phyloP scores from a whole-genome alignment of 306 rosid species.

The Biancaea sappan region DNA sequence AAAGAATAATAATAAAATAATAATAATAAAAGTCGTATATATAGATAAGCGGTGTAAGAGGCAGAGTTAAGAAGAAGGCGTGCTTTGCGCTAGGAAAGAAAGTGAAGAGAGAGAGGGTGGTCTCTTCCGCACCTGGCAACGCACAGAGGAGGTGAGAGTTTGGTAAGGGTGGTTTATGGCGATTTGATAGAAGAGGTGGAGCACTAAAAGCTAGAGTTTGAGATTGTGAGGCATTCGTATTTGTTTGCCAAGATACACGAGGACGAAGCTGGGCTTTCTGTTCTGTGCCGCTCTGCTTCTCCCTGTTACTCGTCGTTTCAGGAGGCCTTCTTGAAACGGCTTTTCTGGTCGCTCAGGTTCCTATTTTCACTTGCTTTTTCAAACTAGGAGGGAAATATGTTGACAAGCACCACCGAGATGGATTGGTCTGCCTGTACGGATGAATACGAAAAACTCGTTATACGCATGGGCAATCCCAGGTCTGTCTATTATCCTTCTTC shows the following conservation, averaged over 20 bases:
- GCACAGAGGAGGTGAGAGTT: slow-evolving; percentile 33
- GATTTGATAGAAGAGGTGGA: slow-evolving; percentile 48
- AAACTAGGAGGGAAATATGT: not conserved
- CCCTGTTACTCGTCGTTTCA: slow-evolving; percentile 6
- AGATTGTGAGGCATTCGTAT: slow-evolving; percentile 26
- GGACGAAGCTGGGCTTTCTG: not conserved
- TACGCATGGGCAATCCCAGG: slow-evolving; percentile 92
- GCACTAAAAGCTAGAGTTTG: slow-evolving; percentile 50
- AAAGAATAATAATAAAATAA: not conserved
- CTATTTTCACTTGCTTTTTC: slow-evolving; percentile 8
- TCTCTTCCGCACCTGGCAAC: slow-evolving; percentile 30
- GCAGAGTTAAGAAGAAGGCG: slow-evolving; percentile 47
- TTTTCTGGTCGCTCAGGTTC: not conserved
- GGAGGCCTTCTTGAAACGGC: not conserved
- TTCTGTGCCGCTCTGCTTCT: slow-evolving; percentile 1
- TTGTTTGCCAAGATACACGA: slow-evolving; percentile 17
- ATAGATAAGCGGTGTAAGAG: slow-evolving; percentile 34
- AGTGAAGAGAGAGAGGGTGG: slow-evolving; percentile 28
- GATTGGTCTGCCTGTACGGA: slow-evolving; percentile 76
- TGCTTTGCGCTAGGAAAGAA: slow-evolving; percentile 47
- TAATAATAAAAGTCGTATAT: not conserved
- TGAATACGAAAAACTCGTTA: slow-evolving; percentile 78
- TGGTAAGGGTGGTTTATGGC: slow-evolving; percentile 54
- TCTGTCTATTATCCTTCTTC: slow-evolving; percentile 28
- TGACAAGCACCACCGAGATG: slow-evolving; percentile 38